Evolutionary conservation across 202 grass and related monocot genomes (phyloP), one percentile per base, ranked within the genome.

Genomic region (Thinopyrum obtusiflorum): DNA sequence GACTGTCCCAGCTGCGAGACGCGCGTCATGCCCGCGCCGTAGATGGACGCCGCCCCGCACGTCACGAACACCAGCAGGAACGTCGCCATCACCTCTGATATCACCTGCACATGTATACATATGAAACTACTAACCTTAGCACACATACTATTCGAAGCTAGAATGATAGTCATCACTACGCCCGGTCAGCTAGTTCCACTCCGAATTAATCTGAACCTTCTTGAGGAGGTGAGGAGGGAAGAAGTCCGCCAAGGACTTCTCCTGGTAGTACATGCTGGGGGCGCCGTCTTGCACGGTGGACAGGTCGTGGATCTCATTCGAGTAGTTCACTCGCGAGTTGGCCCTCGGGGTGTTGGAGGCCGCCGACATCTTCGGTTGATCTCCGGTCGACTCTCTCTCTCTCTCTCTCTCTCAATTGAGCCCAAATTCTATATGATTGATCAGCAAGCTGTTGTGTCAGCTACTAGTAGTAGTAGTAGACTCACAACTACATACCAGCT

Each of bases 261-360:
- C 83, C 11, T 78, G 77, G 87, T 86, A 88, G 80, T 76, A 78
- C 71, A 68, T 18, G 78, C 79, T 80, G 32, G 84, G 79, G 88
- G 61, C 77, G 62, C 63, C 76, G 65, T 32, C 76, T 63, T 95
- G 92, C 36, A 89, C 84, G 0, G 89, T 89, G 89, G 83, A 89
- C 6, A 89, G 87, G 78, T 94, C 95, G 84, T 98, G 95, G 88
- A 95, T 92, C 80, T 93, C 95, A 76, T 98, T 93, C 13, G 95
- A 80, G 93, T 90, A 94, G 85, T 89, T 91, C 89, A 83, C 82
- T 44, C 89, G 85, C 42, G 92, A 85, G 87, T 89, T 89, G 31
- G 77, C 63, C 71, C 89, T 2, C 60, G 92, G 74, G n/a, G 89
- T 7, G 61, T 47, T 77, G 62, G 92, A n/a, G n/a, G n/a, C n/a